Evolutionary conservation across 148 eudicot species (phyloP).

Genomic region (Cornus suecica): DNA sequence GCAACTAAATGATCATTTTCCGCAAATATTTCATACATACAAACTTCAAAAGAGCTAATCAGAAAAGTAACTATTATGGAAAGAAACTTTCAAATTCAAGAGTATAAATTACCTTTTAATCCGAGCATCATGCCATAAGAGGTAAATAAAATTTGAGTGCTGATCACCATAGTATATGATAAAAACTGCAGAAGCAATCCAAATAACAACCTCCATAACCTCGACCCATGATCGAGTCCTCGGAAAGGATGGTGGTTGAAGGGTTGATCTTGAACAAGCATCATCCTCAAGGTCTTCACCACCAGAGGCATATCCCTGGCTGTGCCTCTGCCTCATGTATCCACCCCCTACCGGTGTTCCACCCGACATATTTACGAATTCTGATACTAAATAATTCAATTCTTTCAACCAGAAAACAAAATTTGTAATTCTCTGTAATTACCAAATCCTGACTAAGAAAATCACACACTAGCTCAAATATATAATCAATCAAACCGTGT

Average conservation of each 20-base stretch:
- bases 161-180: slow-evolving; percentile 76
- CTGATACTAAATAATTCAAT: slow-evolving; percentile 1
- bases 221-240: slow-evolving; percentile 59
- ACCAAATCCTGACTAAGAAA: neutral
- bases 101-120: slow-evolving; percentile 61
- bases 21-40: neutral
- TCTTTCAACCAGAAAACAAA: slow-evolving; percentile 3
- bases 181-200: slow-evolving; percentile 80
- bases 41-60: neutral
- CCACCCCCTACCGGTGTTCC: slow-evolving; percentile 69
- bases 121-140: slow-evolving; percentile 73
- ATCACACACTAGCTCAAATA: neutral
- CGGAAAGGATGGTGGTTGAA: slow-evolving; percentile 35
- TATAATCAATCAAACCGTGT: neutral
- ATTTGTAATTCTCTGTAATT: neutral
- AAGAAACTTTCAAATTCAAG: neutral
- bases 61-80: neutral
- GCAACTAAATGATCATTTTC: neutral
- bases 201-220: slow-evolving; percentile 66
- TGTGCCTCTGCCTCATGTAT: slow-evolving; percentile 86
- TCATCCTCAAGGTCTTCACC: slow-evolving; percentile 89
- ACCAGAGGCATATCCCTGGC: slow-evolving; percentile 81
- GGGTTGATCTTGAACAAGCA: slow-evolving; percentile 64
- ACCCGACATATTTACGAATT: slow-evolving; percentile 57
- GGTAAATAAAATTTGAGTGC: slow-evolving; percentile 62